Conservation (phyloP, 345 rosid species). For the Hibiscus tridactylites region DNA sequence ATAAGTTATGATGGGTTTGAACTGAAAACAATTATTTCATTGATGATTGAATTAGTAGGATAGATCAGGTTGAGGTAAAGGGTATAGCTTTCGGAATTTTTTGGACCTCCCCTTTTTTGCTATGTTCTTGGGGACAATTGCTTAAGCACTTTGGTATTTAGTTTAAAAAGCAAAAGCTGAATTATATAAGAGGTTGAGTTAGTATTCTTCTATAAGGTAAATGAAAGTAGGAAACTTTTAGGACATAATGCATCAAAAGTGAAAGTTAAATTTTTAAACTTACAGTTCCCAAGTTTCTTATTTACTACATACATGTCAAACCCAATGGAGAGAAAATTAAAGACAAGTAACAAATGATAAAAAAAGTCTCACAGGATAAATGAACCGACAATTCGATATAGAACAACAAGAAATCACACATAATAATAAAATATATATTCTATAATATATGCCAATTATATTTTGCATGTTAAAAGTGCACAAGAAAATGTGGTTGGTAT, state of each 20-base stretch:
- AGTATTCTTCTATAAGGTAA: too few species aligned
- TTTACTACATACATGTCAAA: too few species aligned
- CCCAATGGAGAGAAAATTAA: too few species aligned
- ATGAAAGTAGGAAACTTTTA: too few species aligned
- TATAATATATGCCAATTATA: background rate
- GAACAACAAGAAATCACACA: too few species aligned
- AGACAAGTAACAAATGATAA: background rate
- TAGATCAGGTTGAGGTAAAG: slow-evolving; percentile 16
- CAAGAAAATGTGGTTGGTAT: background rate
- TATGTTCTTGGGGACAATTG: slow-evolving; percentile 6
- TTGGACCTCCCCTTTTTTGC: slow-evolving; percentile 3
- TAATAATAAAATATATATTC: background rate
- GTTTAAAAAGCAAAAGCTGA: too few species aligned
- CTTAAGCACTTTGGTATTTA: background rate
- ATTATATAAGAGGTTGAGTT: too few species aligned
- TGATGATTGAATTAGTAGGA: slow-evolving; percentile 18
- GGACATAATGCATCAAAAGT: too few species aligned
- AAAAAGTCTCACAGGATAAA: background rate
- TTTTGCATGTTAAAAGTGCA: background rate
- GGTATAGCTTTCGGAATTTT: slow-evolving; percentile 13
- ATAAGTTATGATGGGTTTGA: slow-evolving; percentile 14
- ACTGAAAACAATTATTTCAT: slow-evolving; percentile 7
- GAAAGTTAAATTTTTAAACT: too few species aligned
- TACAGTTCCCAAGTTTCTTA: too few species aligned
- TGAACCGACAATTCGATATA: background rate